Conservation (phyloP, 495 filamentous ascomycete species). For the Bacidia gigantensis region DNA sequence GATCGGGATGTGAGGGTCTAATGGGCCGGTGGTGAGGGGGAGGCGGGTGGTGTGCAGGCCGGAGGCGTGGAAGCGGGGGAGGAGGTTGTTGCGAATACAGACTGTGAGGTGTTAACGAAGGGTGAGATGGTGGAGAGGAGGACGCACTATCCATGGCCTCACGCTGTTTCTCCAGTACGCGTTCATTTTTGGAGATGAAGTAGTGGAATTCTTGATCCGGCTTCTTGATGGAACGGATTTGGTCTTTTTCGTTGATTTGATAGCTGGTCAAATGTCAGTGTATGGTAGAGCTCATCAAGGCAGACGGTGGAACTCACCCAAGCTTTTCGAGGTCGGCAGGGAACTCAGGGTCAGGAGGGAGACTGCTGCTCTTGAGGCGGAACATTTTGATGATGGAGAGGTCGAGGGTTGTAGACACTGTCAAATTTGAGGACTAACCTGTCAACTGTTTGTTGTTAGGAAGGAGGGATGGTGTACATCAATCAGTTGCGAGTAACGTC, state of each 20-base stretch:
- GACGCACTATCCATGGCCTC: conserved; percentile 55
- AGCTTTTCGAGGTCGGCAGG: conserved; percentile 47
- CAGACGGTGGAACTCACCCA: conserved; percentile 39
- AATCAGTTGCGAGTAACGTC: too few relatives aligned
- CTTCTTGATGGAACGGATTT: conserved; percentile 52
- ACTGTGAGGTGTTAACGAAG: conserved; percentile 28
- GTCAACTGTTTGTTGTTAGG: too few relatives aligned
- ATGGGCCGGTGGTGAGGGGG: conserved; percentile 34
- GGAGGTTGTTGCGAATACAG: conserved; percentile 46
- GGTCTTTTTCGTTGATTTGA: conserved; percentile 54
- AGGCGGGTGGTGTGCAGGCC: conserved; percentile 45
- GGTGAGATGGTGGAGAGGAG: not conserved
- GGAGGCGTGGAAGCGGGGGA: conserved; percentile 41
- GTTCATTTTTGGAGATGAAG: conserved; percentile 53
- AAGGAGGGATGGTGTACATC: too few relatives aligned
- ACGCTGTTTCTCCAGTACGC: conserved; percentile 54
- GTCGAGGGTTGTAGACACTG: not conserved
- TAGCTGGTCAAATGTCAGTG: conserved; percentile 35
- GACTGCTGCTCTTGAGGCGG: conserved; percentile 42
- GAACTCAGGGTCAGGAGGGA: conserved; percentile 58
- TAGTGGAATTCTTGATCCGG: conserved; percentile 57
- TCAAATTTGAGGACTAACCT: too few relatives aligned
- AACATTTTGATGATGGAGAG: conserved; percentile 43
- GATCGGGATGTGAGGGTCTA: conserved; percentile 52
- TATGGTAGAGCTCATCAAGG: conserved; percentile 8